Evolutionary conservation across 306 rosid species (phyloP).

Genomic region (Dryas octopetala): DNA sequence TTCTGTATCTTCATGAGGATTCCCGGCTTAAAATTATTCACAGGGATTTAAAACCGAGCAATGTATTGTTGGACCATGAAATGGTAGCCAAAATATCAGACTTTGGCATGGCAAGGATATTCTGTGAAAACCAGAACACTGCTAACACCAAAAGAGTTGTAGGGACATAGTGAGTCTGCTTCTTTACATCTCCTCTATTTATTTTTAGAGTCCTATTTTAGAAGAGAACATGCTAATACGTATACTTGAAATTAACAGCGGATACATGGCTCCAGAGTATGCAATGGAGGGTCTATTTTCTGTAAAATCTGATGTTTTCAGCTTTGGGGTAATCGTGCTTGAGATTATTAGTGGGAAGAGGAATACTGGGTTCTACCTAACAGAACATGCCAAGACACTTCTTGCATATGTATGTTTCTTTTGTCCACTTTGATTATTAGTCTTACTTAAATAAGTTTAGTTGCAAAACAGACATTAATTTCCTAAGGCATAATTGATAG

Average conservation of each 20-base stretch:
- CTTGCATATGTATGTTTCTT: conserved; percentile 44
- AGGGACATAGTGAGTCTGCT: conserved; percentile 52
- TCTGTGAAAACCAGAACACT: conserved; percentile 43
- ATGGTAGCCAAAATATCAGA: conserved; percentile 56
- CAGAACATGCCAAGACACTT: conserved; percentile 42
- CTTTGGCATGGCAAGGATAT: conserved; percentile 62
- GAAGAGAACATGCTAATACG: not conserved
- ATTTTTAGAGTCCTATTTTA: too few species aligned
- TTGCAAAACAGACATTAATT: too few species aligned
- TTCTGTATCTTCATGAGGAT: conserved; percentile 59
- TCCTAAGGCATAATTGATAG: conserved; percentile 20
- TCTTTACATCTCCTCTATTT: not conserved
- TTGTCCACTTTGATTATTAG: not conserved
- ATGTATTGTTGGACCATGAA: conserved; percentile 48
- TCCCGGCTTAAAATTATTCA: conserved; percentile 53
- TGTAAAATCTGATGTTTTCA: conserved; percentile 56
- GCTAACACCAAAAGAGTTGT: conserved; percentile 57
- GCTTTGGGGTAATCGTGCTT: conserved; percentile 58
- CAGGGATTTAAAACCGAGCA: conserved; percentile 57
- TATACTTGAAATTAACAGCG: conserved; percentile 27
- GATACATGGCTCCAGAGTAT: conserved; percentile 63
- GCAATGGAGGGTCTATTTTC: conserved; percentile 63
- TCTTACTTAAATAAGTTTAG: not conserved
- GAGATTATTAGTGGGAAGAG: conserved; percentile 54
- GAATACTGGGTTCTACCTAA: conserved; percentile 41